phyloP scores from a whole-genome alignment of 2,329 filamentous ascomycete genomes.

The Ophiostoma ulmi region DNA sequence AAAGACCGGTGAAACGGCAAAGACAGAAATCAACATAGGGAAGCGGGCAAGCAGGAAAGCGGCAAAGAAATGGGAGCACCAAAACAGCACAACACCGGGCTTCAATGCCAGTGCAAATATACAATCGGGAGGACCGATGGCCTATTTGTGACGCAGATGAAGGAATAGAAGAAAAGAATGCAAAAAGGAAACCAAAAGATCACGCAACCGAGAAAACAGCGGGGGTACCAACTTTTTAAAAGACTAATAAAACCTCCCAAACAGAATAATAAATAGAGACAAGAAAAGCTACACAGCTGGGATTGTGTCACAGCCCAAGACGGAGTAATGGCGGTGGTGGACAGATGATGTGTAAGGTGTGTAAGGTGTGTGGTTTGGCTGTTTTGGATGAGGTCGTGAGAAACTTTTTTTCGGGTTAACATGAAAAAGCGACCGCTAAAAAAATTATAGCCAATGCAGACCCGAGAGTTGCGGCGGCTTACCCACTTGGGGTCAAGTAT shows the following conservation, averaged over 20 bases:
- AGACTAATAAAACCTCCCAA: slow-evolving; percentile 17
- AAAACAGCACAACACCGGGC: background rate
- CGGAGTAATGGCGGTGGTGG: slow-evolving; percentile 13
- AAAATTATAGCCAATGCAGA: slow-evolving; percentile 8
- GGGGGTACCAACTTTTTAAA: slow-evolving; percentile 21
- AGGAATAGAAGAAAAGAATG: slow-evolving; percentile 5
- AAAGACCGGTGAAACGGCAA: background rate
- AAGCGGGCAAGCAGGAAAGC: background rate
- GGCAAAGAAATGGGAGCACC: background rate
- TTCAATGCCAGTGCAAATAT: background rate
- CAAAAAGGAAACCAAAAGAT: slow-evolving; percentile 6
- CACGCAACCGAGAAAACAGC: slow-evolving; percentile 13
- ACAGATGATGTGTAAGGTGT: slow-evolving; percentile 7
- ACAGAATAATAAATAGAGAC: slow-evolving; percentile 9
- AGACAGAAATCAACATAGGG: background rate
- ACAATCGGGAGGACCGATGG: background rate
- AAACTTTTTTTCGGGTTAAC: slow-evolving; percentile 25
- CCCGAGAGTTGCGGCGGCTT: slow-evolving; percentile 13
- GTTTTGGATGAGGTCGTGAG: slow-evolving; percentile 23
- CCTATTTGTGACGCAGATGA: background rate
- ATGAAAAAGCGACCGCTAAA: slow-evolving; percentile 21
- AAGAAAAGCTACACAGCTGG: slow-evolving; percentile 15
- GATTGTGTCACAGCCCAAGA: slow-evolving; percentile 20
- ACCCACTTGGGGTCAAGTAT: slow-evolving; percentile 15
- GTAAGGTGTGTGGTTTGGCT: slow-evolving; percentile 19